Evolutionary conservation across 306 rosid species (phyloP).

Genomic region (Macrotyloma uniflorum): DNA sequence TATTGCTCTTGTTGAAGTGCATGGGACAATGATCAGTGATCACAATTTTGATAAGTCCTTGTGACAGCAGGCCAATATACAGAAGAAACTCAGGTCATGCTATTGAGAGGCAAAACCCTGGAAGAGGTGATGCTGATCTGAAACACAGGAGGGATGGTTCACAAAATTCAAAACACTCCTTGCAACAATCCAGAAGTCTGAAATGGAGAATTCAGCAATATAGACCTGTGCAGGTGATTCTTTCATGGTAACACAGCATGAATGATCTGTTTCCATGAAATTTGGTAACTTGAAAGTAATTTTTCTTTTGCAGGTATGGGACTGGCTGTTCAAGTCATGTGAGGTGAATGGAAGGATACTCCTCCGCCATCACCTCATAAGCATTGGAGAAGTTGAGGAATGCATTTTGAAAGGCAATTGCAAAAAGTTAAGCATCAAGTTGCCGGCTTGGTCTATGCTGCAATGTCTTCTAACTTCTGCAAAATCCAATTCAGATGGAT

Average conservation of each 20-base stretch:
- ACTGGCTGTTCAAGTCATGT: conserved; percentile 80
- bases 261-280: not conserved
- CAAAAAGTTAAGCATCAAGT: conserved; percentile 58
- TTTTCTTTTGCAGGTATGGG: conserved; percentile 65
- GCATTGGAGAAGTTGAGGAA: conserved; percentile 61
- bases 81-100: conserved; percentile 42
- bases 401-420: conserved; percentile 64
- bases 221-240: conserved; percentile 59
- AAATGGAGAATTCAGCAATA: conserved; percentile 64
- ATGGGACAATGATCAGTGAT: not conserved
- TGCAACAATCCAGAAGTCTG: conserved; percentile 57
- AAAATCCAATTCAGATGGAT: conserved; percentile 63
- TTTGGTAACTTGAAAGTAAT: not conserved
- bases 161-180: conserved; percentile 37
- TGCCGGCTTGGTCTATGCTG: conserved; percentile 85
- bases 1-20: not conserved
- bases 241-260: not conserved
- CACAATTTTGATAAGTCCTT: conserved; percentile 36
- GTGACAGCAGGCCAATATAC: conserved; percentile 85
- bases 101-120: conserved; percentile 27
- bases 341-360: conserved; percentile 69
- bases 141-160: conserved; percentile 44
- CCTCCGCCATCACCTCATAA: conserved; percentile 58
- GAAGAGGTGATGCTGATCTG: conserved; percentile 22
- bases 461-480: conserved; percentile 81